Conservation (phyloP, 2,329 filamentous ascomycete species). For the Alternaria alternata region DNA sequence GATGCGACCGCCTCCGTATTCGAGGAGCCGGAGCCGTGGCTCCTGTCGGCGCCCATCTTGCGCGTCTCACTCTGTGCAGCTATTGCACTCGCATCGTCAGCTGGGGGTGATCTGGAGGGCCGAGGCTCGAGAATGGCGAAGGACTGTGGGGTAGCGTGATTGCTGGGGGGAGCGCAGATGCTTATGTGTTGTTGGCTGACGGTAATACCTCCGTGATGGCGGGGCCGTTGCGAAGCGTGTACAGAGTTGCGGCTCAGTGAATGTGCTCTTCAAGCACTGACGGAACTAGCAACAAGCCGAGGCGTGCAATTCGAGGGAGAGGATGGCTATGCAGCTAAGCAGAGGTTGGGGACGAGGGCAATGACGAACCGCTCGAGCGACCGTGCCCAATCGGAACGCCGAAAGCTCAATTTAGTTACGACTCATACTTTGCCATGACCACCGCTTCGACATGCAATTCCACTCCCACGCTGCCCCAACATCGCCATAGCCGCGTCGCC, state of each 20-base stretch:
- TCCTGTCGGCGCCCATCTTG: slow-evolving; percentile 40
- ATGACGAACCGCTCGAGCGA: slow-evolving; percentile 19
- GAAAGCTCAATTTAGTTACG: slow-evolving; percentile 17
- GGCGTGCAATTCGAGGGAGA: not conserved
- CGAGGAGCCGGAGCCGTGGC: slow-evolving; percentile 29
- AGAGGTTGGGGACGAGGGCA: slow-evolving; percentile 48
- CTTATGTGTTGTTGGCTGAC: slow-evolving; percentile 1
- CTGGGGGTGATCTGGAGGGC: slow-evolving; percentile 26
- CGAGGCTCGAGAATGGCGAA: slow-evolving; percentile 54
- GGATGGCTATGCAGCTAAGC: slow-evolving; percentile 4
- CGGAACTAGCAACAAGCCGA: slow-evolving; percentile 10
- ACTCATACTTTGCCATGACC: slow-evolving; percentile 12
- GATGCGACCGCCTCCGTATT: slow-evolving; percentile 42
- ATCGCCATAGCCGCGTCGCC: not conserved
- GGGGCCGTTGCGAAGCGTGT: not conserved
- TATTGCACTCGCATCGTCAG: slow-evolving; percentile 49
- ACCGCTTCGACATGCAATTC: slow-evolving; percentile 10
- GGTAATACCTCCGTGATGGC: slow-evolving; percentile 1
- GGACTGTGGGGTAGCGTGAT: slow-evolving; percentile 17
- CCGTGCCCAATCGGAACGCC: slow-evolving; percentile 18
- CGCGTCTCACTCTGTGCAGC: slow-evolving; percentile 38
- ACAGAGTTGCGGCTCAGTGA: not conserved
- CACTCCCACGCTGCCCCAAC: not conserved
- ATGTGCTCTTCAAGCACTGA: not conserved
- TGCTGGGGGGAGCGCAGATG: slow-evolving; percentile 2